Conservation (phyloP, 2,329 filamentous ascomycete genomes). For the Aspergillus alliaceus region DNA sequence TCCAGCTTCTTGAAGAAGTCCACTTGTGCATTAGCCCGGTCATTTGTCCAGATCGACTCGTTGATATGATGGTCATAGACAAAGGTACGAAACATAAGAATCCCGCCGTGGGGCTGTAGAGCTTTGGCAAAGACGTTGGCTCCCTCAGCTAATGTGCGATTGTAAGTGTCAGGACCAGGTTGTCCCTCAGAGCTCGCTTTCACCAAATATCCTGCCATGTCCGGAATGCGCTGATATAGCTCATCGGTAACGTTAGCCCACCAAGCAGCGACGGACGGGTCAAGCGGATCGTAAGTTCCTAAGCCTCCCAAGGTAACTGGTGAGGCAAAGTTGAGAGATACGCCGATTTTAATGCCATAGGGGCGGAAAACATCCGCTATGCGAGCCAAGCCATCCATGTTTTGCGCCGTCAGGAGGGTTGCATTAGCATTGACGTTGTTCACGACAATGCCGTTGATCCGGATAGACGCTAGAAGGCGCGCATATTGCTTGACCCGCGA, state of each 20-base stretch:
- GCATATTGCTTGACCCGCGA: conserved; percentile 63
- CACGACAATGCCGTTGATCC: conserved; percentile 65
- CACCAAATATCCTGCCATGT: conserved; percentile 67
- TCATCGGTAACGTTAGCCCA: conserved; percentile 62
- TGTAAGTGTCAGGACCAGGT: conserved; percentile 68
- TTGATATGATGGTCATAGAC: conserved; percentile 64
- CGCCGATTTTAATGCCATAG: conserved; percentile 64
- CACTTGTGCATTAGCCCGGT: conserved; percentile 69
- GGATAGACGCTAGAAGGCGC: conserved; percentile 64
- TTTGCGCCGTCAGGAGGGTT: conserved; percentile 54
- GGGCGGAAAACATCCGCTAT: conserved; percentile 67
- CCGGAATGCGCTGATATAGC: conserved; percentile 63
- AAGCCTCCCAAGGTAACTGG: conserved; percentile 59
- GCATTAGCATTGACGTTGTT: conserved; percentile 74
- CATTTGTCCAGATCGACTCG: conserved; percentile 62
- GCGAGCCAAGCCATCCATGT: conserved; percentile 61
- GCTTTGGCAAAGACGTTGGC: conserved; percentile 67
- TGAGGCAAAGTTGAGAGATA: conserved; percentile 69
- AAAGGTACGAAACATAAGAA: conserved; percentile 71
- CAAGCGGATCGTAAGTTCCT: conserved; percentile 64
- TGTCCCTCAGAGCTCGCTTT: conserved; percentile 74
- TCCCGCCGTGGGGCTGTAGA: conserved; percentile 58
- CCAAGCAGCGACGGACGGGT: conserved; percentile 59
- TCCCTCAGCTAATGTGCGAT: conserved; percentile 66
- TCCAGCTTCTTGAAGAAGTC: conserved; percentile 67